These are phyloP conservation scores for Boletus patriciae DNA, from an alignment of 768 basidiomycete species.

Conservation along the genomic window DNA sequence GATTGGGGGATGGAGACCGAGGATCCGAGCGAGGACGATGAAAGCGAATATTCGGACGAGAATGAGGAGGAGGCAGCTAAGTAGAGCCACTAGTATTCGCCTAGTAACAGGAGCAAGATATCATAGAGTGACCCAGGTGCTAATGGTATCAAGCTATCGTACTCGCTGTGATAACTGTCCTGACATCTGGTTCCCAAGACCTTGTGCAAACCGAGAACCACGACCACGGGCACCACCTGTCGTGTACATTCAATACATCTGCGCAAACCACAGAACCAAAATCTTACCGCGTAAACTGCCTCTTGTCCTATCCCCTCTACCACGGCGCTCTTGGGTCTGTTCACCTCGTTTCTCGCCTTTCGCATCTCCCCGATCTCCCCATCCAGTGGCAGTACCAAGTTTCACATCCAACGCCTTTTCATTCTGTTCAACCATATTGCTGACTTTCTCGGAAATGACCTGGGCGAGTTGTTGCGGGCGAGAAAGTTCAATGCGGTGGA, in stretches of 20 bases:
- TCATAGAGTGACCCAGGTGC: neutral
- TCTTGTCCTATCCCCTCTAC: slow-evolving; percentile 61
- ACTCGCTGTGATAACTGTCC: slow-evolving; percentile 27
- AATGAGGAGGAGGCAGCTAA: slow-evolving; percentile 7
- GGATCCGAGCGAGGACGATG: slow-evolving; percentile 27
- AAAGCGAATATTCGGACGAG: slow-evolving; percentile 16
- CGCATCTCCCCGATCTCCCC: slow-evolving; percentile 51
- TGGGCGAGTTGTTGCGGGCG: slow-evolving; percentile 89
- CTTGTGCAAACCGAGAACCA: slow-evolving; percentile 80
- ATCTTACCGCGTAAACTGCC: slow-evolving; percentile 58
- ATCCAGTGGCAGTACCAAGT: slow-evolving; percentile 59
- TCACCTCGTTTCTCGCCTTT: slow-evolving; percentile 82
- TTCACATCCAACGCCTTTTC: slow-evolving; percentile 87
- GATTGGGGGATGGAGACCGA: slow-evolving; percentile 49
- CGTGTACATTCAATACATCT: neutral
- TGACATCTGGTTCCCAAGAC: slow-evolving; percentile 79
- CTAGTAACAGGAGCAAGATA: slow-evolving; percentile 1
- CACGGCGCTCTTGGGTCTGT: slow-evolving; percentile 73
- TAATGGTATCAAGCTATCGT: slow-evolving; percentile 16
- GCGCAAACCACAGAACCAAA: neutral
- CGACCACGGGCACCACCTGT: slow-evolving; percentile 68
- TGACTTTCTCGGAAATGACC: slow-evolving; percentile 84
- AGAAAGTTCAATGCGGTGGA: slow-evolving; percentile 88
- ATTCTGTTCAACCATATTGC: slow-evolving; percentile 84
- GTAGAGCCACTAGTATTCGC: slow-evolving; percentile 1